A percentile compares a stretch with the other conserved stretches of the same genome.
phyloP scores from a whole-genome alignment of 2,329 filamentous ascomycete genomes.

The Apiospora hydei region DNA sequence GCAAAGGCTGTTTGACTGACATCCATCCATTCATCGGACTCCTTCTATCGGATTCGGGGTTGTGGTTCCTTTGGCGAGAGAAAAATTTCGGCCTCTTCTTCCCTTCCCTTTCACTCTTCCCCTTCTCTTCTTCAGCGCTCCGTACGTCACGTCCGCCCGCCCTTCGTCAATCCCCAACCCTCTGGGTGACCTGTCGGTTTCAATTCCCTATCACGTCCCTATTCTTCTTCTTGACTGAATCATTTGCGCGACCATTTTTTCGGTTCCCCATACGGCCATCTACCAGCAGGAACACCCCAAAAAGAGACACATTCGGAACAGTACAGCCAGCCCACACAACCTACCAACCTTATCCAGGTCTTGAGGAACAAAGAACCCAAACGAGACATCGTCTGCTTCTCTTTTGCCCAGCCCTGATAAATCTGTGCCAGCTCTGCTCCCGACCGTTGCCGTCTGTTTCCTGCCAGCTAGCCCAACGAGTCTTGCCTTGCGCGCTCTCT shows the following conservation, averaged over 20 bases:
- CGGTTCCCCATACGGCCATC: constrained; percentile 9
- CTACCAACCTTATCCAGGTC: background rate
- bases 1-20: constrained; percentile 4
- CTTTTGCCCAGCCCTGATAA: background rate
- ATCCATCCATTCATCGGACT: background rate
- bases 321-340: background rate
- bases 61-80: background rate
- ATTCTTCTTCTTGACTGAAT: constrained; percentile 24
- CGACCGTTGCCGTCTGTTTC: background rate
- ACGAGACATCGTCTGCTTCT: constrained; percentile 18
- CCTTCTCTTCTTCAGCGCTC: constrained; percentile 30
- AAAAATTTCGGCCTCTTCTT: constrained; percentile 21
- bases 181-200: constrained; percentile 29
- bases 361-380: constrained; percentile 12
- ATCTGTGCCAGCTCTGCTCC: background rate
- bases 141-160: constrained; percentile 30
- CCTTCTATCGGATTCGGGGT: constrained; percentile 15
- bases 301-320: background rate
- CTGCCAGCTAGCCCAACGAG: background rate
- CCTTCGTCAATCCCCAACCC: constrained; percentile 29
- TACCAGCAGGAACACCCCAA: background rate
- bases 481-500: constrained; percentile 1
- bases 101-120: constrained; percentile 25
- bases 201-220: constrained; percentile 18
- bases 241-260: background rate